phyloP scores from a whole-genome alignment of 352 stramenopile genomes.

The Phytophthora hybrid region DNA sequence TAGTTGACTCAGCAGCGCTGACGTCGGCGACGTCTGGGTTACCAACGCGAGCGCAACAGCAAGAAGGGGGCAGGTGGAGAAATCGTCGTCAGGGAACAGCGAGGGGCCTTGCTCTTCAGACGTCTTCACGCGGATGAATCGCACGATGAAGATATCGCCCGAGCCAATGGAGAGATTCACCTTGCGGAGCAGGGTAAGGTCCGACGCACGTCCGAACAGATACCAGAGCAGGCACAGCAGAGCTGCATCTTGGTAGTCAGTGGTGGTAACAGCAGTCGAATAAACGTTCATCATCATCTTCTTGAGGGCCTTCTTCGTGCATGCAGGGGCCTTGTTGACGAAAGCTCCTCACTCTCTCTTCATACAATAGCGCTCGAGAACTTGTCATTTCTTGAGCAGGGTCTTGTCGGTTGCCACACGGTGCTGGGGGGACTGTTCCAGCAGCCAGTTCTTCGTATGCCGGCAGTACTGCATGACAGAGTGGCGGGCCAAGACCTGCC shows the following conservation, averaged over 20 bases:
- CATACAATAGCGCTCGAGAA: conserved; percentile 22
- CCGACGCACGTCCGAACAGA: conserved; percentile 9
- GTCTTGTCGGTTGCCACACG: conserved; percentile 3
- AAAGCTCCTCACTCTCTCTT: conserved; percentile 8
- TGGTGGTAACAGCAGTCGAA: conserved; percentile 7
- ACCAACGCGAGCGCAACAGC: not conserved
- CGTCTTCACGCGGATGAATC: conserved; percentile 1
- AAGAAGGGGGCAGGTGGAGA: conserved; percentile 12
- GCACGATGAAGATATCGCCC: not conserved
- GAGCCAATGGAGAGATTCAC: not conserved
- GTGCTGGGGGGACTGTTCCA: conserved; percentile 21
- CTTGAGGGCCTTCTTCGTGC: conserved; percentile 18
- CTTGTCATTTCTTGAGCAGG: conserved; percentile 28
- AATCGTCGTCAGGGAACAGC: not conserved
- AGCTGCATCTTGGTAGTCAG: conserved; percentile 29
- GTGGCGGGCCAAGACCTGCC: conserved; percentile 16
- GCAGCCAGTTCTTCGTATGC: conserved; percentile 31
- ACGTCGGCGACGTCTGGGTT: not conserved
- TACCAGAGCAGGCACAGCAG: conserved; percentile 33
- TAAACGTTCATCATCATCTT: conserved; percentile 19
- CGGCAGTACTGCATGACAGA: conserved; percentile 33
- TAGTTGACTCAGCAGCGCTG: too few species aligned
- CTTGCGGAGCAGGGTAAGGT: not conserved
- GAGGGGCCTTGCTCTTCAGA: conserved; percentile 12
- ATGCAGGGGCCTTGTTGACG: conserved; percentile 16